A percentile compares a stretch with the other conserved stretches of the same genome.
These are phyloP conservation scores for Scheffersomyces illinoinensis DNA, from an alignment of 1,139 yeast genomes.

Conservation along the genomic window DNA sequence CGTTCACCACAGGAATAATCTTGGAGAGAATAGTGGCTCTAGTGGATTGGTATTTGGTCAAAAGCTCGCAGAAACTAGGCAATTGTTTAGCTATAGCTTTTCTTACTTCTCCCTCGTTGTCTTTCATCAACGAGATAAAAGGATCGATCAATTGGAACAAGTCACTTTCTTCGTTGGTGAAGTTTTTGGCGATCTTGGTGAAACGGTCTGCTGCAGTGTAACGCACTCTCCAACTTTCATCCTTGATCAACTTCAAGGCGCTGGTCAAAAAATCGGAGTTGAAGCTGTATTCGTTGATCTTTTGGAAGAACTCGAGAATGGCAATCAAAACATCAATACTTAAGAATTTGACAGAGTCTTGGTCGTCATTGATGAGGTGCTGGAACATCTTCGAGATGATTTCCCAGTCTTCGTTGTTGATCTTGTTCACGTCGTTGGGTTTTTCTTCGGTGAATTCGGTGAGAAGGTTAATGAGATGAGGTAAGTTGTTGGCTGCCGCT, in stretches of 20 bases:
- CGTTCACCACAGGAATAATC: constrained; percentile 81
- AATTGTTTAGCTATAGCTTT: constrained; percentile 92
- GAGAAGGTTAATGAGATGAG: constrained; percentile 62
- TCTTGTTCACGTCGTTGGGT: constrained; percentile 23
- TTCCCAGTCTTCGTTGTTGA: constrained; percentile 63
- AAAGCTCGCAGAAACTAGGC: constrained; percentile 70
- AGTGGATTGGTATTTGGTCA: constrained; percentile 44
- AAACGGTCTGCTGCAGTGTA: constrained; percentile 96
- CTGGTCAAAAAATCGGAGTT: constrained; percentile 57
- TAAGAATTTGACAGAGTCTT: constrained; percentile 91
- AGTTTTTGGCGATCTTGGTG: constrained; percentile 68
- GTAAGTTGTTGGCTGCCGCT: constrained; percentile 86
- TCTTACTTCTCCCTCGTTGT: constrained; percentile 94
- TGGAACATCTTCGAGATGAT: constrained; percentile 80
- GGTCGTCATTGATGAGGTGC: constrained; percentile 78
- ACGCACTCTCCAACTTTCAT: constrained; percentile 97
- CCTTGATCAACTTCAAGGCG: constrained; percentile 70
- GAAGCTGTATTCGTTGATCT: constrained; percentile 56
- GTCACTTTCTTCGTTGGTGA: constrained; percentile 55
- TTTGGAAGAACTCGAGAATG: constrained; percentile 63
- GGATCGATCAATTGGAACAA: constrained; percentile 62
- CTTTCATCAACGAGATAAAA: constrained; percentile 78
- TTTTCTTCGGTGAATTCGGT: constrained; percentile 36
- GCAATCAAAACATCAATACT: constrained; percentile 85
- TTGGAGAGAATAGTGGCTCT: constrained; percentile 61